A percentile compares a stretch with the other conserved stretches of the same genome.
These are phyloP conservation scores for Thymus quinquecostatus DNA, from an alignment of 257 asterid species.

Conservation along the genomic window DNA sequence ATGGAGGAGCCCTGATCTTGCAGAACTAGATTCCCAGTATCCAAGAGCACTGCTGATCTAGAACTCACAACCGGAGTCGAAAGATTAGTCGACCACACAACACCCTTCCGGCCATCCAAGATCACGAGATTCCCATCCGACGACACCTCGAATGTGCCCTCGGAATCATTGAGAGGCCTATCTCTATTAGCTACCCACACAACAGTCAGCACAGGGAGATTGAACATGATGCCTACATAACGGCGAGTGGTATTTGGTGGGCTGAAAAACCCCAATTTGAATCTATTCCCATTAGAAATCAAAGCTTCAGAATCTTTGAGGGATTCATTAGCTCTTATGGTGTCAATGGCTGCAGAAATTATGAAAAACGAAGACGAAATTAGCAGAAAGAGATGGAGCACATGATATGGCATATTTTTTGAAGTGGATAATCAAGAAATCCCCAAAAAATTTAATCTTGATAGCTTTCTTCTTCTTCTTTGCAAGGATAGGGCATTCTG, in stretches of 20 bases:
- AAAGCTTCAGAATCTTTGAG: constrained; percentile 43
- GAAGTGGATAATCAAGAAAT: background rate
- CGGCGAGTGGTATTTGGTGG: background rate
- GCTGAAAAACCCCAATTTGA: constrained; percentile 6
- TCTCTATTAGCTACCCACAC: constrained; percentile 18
- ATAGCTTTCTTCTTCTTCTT: background rate
- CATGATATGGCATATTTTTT: background rate
- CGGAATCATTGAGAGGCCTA: constrained; percentile 14
- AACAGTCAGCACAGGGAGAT: constrained; percentile 22
- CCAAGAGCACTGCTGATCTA: constrained; percentile 36
- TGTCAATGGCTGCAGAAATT: background rate
- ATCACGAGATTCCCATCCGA: constrained; percentile 48
- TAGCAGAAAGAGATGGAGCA: background rate
- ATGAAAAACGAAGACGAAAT: background rate
- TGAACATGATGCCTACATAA: constrained; percentile 57
- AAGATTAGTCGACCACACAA: constrained; percentile 43
- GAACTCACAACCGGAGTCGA: constrained; percentile 19
- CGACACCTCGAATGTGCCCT: constrained; percentile 32
- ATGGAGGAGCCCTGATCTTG: background rate
- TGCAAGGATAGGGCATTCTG: background rate
- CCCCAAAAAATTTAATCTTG: background rate
- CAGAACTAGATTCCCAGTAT: constrained; percentile 48
- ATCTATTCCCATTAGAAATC: constrained; percentile 33
- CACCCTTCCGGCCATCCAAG: constrained; percentile 37
- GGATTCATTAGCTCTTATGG: constrained; percentile 27